Base-by-base conservation (phyloP, 768 basidiomycete species). In the Gyrodon lividus region DNA sequence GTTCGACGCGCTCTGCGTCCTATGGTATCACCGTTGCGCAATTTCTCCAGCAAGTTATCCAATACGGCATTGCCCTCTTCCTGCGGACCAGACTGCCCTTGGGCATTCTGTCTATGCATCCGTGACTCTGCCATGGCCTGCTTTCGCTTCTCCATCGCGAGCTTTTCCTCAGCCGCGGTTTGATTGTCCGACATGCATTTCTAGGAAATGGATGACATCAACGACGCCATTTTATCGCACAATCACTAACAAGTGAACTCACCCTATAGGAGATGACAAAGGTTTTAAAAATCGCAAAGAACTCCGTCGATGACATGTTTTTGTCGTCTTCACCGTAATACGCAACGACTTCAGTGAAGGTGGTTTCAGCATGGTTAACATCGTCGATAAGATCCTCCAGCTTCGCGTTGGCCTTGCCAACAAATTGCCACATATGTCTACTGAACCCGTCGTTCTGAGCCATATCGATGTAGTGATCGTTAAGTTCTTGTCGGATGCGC, bases 251-350 rank as follows among this genome's bases (percentile, higher is more conserved):
- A 19, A 34, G 16, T 34, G 48, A 4, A 65, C 76, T 51, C 57
- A 90, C 90, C 78, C 77, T 86, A 70, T 95, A 99, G 2, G 94
- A 96, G 0, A 87, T 95, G 23, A 95, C 81, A 61, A 99, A 99
- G 2, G 92, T 97, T 73, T 97, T 94, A 81, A 98, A 98, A 60
- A 96, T 86, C 12, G 85, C 92, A 71, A 92, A 99, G 74, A 98
- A 99, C 62, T 98, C 96, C 3, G 87, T 78, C 0, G 93, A 92
- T 43, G 86, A 72, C 81, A 87, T 84, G 55, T 76, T 87, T 69
- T 87, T 89, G 59, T 91, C 87, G 34, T 97, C 95, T 69, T 99
- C 97, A 10, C 95, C 94, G 63, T 89, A 99, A 64, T 92, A 96
- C 50, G 78, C 84, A 52, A 96, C 79, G 16, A 92, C 93, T 56